Evolutionary conservation across 306 rosid species (phyloP).

Genomic region (Sicyos baderoa): DNA sequence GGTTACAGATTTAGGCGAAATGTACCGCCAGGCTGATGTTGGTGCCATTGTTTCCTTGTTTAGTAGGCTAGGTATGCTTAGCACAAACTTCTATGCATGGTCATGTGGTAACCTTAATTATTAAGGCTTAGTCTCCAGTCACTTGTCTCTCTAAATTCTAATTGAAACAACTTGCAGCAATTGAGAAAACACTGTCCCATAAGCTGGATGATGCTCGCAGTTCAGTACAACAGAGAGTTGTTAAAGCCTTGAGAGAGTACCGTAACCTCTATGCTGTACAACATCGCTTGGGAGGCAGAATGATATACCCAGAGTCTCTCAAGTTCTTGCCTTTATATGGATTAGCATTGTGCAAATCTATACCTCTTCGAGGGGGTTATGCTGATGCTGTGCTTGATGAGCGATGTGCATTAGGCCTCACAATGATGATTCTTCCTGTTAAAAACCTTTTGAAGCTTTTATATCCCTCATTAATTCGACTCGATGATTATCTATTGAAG

Average conservation of each 20-base stretch:
- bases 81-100: slow-evolving; percentile 18
- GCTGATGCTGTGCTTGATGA: slow-evolving; percentile 80
- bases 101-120: neutral
- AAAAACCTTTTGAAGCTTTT: slow-evolving; percentile 71
- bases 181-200: slow-evolving; percentile 74
- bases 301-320: slow-evolving; percentile 91
- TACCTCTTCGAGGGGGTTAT: slow-evolving; percentile 82
- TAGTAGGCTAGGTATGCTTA: slow-evolving; percentile 67
- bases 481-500: slow-evolving; percentile 74
- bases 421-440: slow-evolving; percentile 77
- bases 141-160: slow-evolving; percentile 4
- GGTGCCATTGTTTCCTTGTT: slow-evolving; percentile 79
- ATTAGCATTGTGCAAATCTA: slow-evolving; percentile 72
- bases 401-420: slow-evolving; percentile 78
- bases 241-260: slow-evolving; percentile 78
- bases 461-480: slow-evolving; percentile 73
- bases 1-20: slow-evolving; percentile 77
- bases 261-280: slow-evolving; percentile 88
- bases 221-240: slow-evolving; percentile 67
- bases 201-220: slow-evolving; percentile 89
- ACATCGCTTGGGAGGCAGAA: slow-evolving; percentile 78
- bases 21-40: slow-evolving; percentile 83
- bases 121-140: neutral
- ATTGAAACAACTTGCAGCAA: slow-evolving; percentile 55
- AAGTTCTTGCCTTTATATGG: slow-evolving; percentile 74